Percentiles rank a stretch among this genome's conserved stretches.
Evolutionary conservation across 2,329 filamentous ascomycete species (phyloP).

Genomic region (Botrytis porri): DNA sequence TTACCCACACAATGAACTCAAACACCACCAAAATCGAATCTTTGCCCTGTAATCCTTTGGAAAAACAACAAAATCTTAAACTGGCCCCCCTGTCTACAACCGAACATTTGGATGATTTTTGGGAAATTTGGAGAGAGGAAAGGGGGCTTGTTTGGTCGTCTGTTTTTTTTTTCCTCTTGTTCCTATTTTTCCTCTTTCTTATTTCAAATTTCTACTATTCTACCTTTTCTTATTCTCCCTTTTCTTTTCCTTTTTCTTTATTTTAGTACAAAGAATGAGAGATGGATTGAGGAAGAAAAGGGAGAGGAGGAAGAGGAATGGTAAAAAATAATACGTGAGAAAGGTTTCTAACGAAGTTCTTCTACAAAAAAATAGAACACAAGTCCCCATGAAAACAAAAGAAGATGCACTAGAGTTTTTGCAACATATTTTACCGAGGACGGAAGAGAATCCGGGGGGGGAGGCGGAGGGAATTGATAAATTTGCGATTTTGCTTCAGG

Average conservation of each 20-base stretch:
- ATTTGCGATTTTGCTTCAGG: constrained; percentile 16
- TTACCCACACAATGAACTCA: background rate
- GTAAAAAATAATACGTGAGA: background rate
- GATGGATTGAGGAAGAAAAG: no score
- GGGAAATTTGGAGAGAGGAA: constrained; percentile 26
- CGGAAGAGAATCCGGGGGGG: background rate
- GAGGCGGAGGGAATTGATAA: constrained; percentile 4
- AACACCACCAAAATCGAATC: background rate
- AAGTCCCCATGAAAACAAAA: background rate
- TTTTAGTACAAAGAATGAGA: no score
- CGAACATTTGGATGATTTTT: constrained; percentile 29
- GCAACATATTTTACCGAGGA: background rate
- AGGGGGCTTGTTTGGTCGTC: constrained; percentile 26
- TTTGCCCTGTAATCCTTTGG: background rate
- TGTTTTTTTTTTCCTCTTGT: constrained; percentile 9
- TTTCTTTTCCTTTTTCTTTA: background rate
- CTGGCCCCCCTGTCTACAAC: constrained; percentile 23
- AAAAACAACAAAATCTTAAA: constrained; percentile 21
- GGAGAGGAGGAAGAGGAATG: no score
- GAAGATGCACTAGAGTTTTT: background rate
- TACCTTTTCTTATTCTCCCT: background rate
- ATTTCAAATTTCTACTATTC: no score
- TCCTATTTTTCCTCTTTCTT: background rate
- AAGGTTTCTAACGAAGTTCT: background rate
- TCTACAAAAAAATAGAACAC: background rate